Percentiles rank a stretch among this genome's conserved stretches.
These are phyloP conservation scores for Mycena rebaudengoi DNA, from an alignment of 768 basidiomycete genomes.

Conservation along the genomic window DNA sequence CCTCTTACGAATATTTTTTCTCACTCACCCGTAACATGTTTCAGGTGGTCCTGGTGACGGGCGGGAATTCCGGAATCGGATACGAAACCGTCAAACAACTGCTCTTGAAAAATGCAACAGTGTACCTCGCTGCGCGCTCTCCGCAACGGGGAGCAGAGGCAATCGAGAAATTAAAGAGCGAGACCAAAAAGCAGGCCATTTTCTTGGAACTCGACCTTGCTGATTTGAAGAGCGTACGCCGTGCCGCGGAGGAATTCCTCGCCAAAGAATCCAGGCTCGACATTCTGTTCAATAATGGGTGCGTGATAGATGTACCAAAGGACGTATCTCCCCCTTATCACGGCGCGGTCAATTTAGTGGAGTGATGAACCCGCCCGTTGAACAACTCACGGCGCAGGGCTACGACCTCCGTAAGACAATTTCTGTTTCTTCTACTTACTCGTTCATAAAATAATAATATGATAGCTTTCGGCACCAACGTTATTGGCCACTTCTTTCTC, in stretches of 20 bases:
- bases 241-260: constrained; percentile 35
- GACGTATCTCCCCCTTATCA: no score
- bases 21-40: no score
- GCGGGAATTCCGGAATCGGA: constrained; percentile 51
- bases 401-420: constrained; percentile 8
- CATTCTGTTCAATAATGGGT: constrained; percentile 39
- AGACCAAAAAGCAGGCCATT: constrained; percentile 33
- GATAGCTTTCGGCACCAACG: constrained; percentile 27
- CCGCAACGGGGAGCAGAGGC: constrained; percentile 27
- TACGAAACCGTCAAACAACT: constrained; percentile 47
- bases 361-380: constrained; percentile 32
- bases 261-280: constrained; percentile 24
- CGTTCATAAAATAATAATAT: neutral
- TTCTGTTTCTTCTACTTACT: no score
- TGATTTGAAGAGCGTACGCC: constrained; percentile 34
- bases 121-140: constrained; percentile 36
- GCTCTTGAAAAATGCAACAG: constrained; percentile 36
- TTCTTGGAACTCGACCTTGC: constrained; percentile 36
- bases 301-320: neutral
- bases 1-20: no score
- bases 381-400: constrained; percentile 28
- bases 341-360: no score
- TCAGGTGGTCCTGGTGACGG: constrained; percentile 44
- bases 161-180: constrained; percentile 32
- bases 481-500: constrained; percentile 22